Evolutionary conservation across 1,284 basidiomycete genomes (phyloP), one percentile per base, ranked within the genome.

Genomic region (Heimioporus retisporus): DNA sequence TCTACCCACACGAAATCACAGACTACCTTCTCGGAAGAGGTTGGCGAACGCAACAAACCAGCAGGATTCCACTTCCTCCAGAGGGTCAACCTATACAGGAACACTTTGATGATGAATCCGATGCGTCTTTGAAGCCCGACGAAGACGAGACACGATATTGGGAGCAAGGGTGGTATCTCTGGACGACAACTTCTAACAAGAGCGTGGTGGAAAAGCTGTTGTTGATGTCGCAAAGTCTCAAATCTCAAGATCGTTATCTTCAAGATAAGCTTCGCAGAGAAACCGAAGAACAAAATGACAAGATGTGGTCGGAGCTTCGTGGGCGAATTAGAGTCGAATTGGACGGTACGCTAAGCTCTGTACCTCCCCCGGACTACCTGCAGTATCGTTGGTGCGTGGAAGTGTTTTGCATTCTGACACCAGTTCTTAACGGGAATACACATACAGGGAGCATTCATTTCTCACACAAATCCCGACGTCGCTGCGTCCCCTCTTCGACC

Each of bases 111-210:
- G 81, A 67, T 68, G 84, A 69, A 72, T 83, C 63, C 6, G 86
- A 86, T 59, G 80, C 60, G 35, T 68, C 75, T 14, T 31, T 63
- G 18, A 74, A 60, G 64, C 59, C 67, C 43, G 68, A 76, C 13
- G 76, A 81, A 60, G 79, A 82, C 19, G 81, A 80, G 42, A 86
- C 65, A n/a, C 75, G 84, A 68, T 83, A 86, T 71, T 94, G 92
- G 92, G 83, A 91, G 62, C 88, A 90, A 72, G 92, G 92, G 3
- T 90, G 86, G 85, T 94, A 94, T 73, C 70, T 94, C 51, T 93
- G 92, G 91, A 84, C 85, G 59, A 86, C 86, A 31, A 83, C 83
- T 65, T 88, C 83, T 61, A 81, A 83, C 50, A 83, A 82, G 77
- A 86, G 84, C 16, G 82, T 85, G 16, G 82, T 86, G 69, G 86